Evolutionary conservation across 2,329 filamentous ascomycete genomes (phyloP), one percentile per base, ranked within the genome.

Genomic region (Alternaria ethzedia): DNA sequence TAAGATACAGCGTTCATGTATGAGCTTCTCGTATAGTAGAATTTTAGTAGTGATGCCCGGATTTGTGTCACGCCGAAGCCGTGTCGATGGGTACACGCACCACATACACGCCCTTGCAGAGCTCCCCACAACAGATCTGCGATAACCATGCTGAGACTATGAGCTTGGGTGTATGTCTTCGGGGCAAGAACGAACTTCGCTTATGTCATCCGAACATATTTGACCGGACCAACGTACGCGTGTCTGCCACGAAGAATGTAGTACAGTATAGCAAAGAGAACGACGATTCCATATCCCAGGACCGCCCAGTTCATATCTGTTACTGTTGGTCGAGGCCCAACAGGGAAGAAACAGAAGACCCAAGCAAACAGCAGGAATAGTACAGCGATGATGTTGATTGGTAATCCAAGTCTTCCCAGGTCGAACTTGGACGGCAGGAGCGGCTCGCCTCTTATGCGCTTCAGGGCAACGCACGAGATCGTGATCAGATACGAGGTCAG

Each of bases 231-330:
- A 7, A 57, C 66, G 64, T 84, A 85, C 17, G 73, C 70, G 56
- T 82, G 74, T 56, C 77, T 73, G 9, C 82, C 84, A 26, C 67
- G 62, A 4, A 81, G 17, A 15, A 72, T 68, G 64, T 84, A 85
- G 60, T 81, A 85, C 0, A 78, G 59, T 8, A 79, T 69, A 4
- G 83, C 80, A 55, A 84, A 80, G 13, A 80, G 69, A 30, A 84
- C 68, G 21, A 82, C 75, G 0, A 71, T 76, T 7, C 79, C 77
- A 62, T 82, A 85, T 69, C 84, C 82, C 4, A 75, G 69, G 23
- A 79, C 68, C 28, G 76, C 78, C 82, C 82, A 85, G 59, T 85
- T 84, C 82, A 85, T 84, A 8, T 76, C 80, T 25, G 67, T 83
- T 80, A 49, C 71, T 67, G 57, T 79, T 77, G 70, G 84, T 81